phyloP scores from a whole-genome alignment of 1,284 basidiomycete genomes.

The Garcileccinum viscosum region DNA sequence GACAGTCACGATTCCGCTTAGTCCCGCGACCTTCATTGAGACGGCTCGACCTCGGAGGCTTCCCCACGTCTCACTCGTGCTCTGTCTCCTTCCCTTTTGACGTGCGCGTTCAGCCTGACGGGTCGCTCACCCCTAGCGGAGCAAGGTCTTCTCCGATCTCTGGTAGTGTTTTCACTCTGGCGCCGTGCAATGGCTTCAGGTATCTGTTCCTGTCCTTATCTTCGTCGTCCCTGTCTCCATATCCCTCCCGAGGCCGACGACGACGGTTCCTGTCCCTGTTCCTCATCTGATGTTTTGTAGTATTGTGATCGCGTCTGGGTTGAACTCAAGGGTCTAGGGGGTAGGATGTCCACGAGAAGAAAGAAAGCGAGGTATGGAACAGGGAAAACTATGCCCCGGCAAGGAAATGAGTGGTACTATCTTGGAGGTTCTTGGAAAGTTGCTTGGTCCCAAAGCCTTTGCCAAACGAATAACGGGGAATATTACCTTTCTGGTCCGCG shows the following conservation, averaged over 20 bases:
- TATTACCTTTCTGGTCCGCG: too few species aligned
- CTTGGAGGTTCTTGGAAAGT: slow-evolving; percentile 11
- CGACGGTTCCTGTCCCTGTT: slow-evolving; percentile 5
- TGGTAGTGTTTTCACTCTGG: slow-evolving; percentile 14
- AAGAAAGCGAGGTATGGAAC: background rate
- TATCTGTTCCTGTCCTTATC: slow-evolving; percentile 8
- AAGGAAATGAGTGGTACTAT: too few species aligned
- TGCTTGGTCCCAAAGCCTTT: slow-evolving; percentile 36
- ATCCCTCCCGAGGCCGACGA: slow-evolving; percentile 13
- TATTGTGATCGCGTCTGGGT: slow-evolving; percentile 20
- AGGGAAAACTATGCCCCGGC: background rate
- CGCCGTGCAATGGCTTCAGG: slow-evolving; percentile 11
- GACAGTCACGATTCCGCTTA: slow-evolving; percentile 52
- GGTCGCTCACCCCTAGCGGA: slow-evolving; percentile 51
- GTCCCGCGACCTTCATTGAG: slow-evolving; percentile 34
- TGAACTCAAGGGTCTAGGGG: slow-evolving; percentile 24
- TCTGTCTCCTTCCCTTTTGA: slow-evolving; percentile 37
- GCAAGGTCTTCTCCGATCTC: slow-evolving; percentile 64
- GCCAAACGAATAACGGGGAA: slow-evolving; percentile 38
- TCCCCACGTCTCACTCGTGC: slow-evolving; percentile 53
- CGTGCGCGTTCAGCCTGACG: slow-evolving; percentile 26
- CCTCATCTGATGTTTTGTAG: slow-evolving; percentile 13
- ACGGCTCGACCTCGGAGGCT: slow-evolving; percentile 29
- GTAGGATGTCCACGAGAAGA: slow-evolving; percentile 28
- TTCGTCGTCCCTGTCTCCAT: slow-evolving; percentile 1